Base-by-base conservation (phyloP, 306 rosid genomes). In the Cicer judaicum region DNA sequence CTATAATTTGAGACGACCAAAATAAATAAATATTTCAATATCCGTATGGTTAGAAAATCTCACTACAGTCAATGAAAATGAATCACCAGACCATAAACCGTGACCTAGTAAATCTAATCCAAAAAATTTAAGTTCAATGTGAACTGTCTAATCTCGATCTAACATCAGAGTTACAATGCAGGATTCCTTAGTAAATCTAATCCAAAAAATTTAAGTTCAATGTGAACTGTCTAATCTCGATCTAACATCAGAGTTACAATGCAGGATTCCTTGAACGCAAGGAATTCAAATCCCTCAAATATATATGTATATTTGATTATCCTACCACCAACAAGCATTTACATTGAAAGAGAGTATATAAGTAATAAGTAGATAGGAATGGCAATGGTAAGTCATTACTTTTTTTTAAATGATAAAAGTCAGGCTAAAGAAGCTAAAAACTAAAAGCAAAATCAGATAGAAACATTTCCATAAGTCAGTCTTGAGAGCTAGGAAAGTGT, bases 301-400 rank as follows among this genome's bases (percentile, higher is more conserved):
- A 29, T 29, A 29, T 29, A 29, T 29, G 54, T 7, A 1, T 69
- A 50, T 29, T 29, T 24, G 54, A n/a, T 16, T 8, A 53, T 55
- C 59, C 9, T 7, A 0, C 34, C 43, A 8, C 70, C 46, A 68
- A 42, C 10, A 54, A 55, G 40, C 19, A 67, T 42, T 54, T 34
- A 13, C 46, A 16, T 36, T 1, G 24, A 63, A 62, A 29, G 36
- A 29, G 36, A 5, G 40, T n/a, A 2, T 16, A 38, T 7, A 40
- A 18, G 34, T 39, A 10, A 8, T 16, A 49, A 50, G 1, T 39
- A 29, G 4, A n/a, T 24, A 19, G 29, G 34, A 5, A 19, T 38
- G 8, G 14, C n/a, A 38, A 11, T 74, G 42, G 15, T 63, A 74
- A 74, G 5, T 63, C 14, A 63, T 65, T 15, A 7, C 43, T 24